A percentile compares a stretch with the other conserved stretches of the same genome.
These are phyloP conservation scores for Podospora australis DNA, from an alignment of 495 filamentous ascomycete species.

Conservation along the genomic window DNA sequence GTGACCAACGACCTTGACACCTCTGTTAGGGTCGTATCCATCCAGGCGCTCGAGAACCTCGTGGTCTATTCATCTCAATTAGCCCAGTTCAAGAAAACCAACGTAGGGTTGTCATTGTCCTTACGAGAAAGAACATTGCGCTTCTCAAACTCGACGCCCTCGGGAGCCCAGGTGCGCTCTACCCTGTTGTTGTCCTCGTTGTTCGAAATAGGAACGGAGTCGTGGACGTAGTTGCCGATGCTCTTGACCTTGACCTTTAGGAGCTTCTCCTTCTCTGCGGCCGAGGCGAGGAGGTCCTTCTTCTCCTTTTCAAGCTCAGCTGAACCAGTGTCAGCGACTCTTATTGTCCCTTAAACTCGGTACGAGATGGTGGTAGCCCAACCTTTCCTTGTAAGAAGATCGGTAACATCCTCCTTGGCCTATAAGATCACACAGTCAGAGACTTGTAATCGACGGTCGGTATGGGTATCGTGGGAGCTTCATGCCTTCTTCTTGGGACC, in stretches of 20 bases:
- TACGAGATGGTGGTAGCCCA: not conserved
- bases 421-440: constrained; percentile 29
- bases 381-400: constrained; percentile 65
- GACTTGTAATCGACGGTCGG: not conserved
- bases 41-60: constrained; percentile 83
- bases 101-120: constrained; percentile 16
- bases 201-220: constrained; percentile 81
- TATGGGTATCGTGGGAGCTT: not conserved
- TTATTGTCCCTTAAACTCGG: not conserved
- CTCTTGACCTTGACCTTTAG: constrained; percentile 68
- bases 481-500: constrained; percentile 83
- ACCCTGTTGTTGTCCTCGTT: constrained; percentile 87
- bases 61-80: constrained; percentile 56
- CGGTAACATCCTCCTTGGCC: constrained; percentile 87
- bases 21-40: constrained; percentile 89
- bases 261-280: constrained; percentile 63
- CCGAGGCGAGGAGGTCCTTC: constrained; percentile 65
- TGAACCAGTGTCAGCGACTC: constrained; percentile 8
- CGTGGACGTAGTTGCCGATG: constrained; percentile 91
- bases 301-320: constrained; percentile 69
- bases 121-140: constrained; percentile 26
- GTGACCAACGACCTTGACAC: constrained; percentile 91
- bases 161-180: constrained; percentile 71
- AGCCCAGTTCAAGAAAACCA: not conserved
- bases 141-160: constrained; percentile 63